Percentiles rank a stretch among this genome's conserved stretches.
Conservation (phyloP, 176 grass and related monocot species). For the Lolium multiflorum region DNA sequence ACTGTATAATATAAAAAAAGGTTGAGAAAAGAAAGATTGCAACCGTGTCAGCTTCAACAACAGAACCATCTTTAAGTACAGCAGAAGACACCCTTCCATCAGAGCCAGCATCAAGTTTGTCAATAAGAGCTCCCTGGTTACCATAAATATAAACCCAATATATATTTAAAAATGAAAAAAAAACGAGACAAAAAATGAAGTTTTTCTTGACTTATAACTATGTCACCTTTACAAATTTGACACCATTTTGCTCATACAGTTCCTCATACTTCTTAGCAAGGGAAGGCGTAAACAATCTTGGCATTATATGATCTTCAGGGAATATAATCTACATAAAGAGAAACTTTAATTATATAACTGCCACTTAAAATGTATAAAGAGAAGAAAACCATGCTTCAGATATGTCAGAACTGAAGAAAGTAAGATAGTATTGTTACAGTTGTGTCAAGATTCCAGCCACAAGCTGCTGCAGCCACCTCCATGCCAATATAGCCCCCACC, state of each 20-base stretch:
- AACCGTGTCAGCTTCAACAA: constrained; percentile 89
- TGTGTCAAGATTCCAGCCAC: constrained; percentile 91
- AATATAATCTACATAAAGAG: constrained; percentile 78
- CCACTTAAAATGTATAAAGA: neutral
- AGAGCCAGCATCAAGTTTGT: constrained; percentile 88
- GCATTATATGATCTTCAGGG: constrained; percentile 85
- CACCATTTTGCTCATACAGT: constrained; percentile 81
- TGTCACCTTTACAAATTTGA: constrained; percentile 83
- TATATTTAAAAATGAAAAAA: neutral
- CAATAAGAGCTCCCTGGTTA: constrained; percentile 59
- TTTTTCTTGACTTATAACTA: constrained; percentile 25
- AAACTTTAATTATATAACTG: constrained; percentile 2
- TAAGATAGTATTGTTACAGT: constrained; percentile 63
- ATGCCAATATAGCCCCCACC: constrained; percentile 99
- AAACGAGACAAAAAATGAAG: constrained; percentile 4
- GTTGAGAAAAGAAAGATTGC: constrained; percentile 12
- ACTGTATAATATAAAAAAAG: neutral
- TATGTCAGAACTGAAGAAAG: constrained; percentile 38
- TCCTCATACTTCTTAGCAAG: constrained; percentile 90
- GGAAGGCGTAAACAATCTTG: constrained; percentile 93
- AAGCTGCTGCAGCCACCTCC: constrained; percentile 90
- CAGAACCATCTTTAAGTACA: constrained; percentile 89
- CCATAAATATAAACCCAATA: constrained; percentile 33
- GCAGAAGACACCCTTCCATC: constrained; percentile 83
- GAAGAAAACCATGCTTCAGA: constrained; percentile 22